These are phyloP conservation scores for Annulohypoxylon truncatum DNA, from an alignment of 2,329 filamentous ascomycete genomes.

Conservation along the genomic window DNA sequence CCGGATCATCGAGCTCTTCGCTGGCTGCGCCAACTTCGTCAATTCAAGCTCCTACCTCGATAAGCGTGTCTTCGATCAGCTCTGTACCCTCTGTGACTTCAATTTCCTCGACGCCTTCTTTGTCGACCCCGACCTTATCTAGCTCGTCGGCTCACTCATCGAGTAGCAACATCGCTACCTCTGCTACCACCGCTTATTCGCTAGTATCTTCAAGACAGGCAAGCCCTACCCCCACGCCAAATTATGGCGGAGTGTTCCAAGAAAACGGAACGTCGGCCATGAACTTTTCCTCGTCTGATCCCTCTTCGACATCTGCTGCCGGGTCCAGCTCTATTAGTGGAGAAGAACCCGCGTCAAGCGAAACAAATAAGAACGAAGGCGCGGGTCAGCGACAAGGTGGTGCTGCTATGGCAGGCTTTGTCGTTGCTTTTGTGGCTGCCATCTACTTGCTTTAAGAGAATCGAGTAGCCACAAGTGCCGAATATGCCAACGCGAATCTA, in stretches of 20 bases:
- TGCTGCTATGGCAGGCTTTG: conserved; percentile 64
- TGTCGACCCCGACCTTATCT: conserved; percentile 30
- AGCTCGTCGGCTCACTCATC: conserved; percentile 17
- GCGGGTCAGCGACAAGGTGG: conserved; percentile 59
- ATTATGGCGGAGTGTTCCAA: conserved; percentile 64
- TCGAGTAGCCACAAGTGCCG: not conserved
- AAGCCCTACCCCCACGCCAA: conserved; percentile 26
- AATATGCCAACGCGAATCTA: conserved; percentile 6
- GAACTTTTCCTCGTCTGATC: conserved; percentile 23
- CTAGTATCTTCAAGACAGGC: conserved; percentile 34
- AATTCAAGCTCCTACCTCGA: conserved; percentile 46
- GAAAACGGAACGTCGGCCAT: conserved; percentile 57
- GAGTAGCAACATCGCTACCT: conserved; percentile 14
- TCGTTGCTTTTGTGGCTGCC: conserved; percentile 67
- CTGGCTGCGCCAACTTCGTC: conserved; percentile 49
- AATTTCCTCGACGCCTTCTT: conserved; percentile 40
- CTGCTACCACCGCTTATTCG: conserved; percentile 5
- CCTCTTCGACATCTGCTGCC: conserved; percentile 44
- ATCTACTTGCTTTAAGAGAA: conserved; percentile 50
- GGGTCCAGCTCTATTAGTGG: conserved; percentile 43
- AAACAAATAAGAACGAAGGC: conserved; percentile 60
- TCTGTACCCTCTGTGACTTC: conserved; percentile 43
- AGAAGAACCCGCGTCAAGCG: conserved; percentile 48
- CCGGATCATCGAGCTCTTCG: conserved; percentile 42
- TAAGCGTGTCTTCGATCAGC: conserved; percentile 36